These are phyloP conservation scores for Blastobotrys attinorum DNA, from an alignment of 805 yeast genomes.

Conservation along the genomic window DNA sequence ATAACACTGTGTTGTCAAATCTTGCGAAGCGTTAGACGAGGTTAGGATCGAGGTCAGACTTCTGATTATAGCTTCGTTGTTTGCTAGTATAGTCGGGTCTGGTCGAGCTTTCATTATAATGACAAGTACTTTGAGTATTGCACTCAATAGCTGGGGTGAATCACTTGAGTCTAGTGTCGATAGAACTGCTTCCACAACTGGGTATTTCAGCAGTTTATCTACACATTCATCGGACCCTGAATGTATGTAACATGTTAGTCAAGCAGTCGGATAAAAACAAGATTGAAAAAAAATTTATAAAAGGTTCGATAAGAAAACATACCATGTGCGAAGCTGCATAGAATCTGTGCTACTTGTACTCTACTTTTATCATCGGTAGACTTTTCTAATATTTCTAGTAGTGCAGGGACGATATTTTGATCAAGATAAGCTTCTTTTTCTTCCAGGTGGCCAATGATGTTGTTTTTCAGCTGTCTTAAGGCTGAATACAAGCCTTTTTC, in stretches of 20 bases:
- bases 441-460: constrained; percentile 29
- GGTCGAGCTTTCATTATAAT: constrained; percentile 14
- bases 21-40: constrained; percentile 9
- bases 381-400: background rate
- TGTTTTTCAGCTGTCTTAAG: constrained; percentile 23
- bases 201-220: constrained; percentile 12
- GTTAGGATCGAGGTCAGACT: constrained; percentile 10
- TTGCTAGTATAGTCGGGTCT: constrained; percentile 7
- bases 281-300: no score
- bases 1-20: constrained; percentile 13
- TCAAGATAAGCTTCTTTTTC: constrained; percentile 21
- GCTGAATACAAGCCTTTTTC: constrained; percentile 12
- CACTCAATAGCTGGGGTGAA: constrained; percentile 8
- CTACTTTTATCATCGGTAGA: background rate
- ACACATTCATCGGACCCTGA: constrained; percentile 8
- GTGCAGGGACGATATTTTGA: constrained; percentile 5
- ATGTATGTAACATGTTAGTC: no score
- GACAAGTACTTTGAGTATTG: constrained; percentile 13
- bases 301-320: no score
- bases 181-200: constrained; percentile 11
- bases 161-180: constrained; percentile 2
- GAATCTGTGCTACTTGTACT: constrained; percentile 19
- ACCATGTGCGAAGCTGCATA: constrained; percentile 29
- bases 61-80: constrained; percentile 12
- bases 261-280: no score